Evolutionary conservation across 2,329 filamentous ascomycete genomes (phyloP), one percentile per base, ranked within the genome.

Genomic region (Calonectria fujianensis): DNA sequence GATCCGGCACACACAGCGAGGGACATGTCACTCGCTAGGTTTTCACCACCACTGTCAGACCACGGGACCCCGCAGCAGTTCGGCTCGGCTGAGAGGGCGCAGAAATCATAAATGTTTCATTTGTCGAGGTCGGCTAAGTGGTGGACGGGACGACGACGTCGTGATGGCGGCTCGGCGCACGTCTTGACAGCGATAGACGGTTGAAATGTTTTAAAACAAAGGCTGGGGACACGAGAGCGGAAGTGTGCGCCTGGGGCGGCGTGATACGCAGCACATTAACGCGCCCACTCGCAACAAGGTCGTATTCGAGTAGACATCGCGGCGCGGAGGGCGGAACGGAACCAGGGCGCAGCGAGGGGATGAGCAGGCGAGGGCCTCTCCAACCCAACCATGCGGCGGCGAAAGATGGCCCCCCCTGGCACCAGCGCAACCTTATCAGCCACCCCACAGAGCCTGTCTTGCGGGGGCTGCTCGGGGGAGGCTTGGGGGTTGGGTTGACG

Each of bases 361-460:
- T 57, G 29, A 29, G 51, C 39, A 50, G 35, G 24, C 31, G 18
- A 63, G 48, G 41, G 18, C 41, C 41, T 45, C 13, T 27, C 37
- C 61, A 51, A 72, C 64, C 52, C 69, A 54, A 31, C 39, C 52
- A 45, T 14, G 27, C 24, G 54, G 27, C 67, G 51, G 63, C 65
- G 37, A 67, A 65, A 73, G 18, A 69, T 37, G 65, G 41, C 29
- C 61, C 57, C 76, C 77, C 74, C 69, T 72, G 71, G 45, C 68
- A 70, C 75, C 74, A 72, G 54, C 74, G 54, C 51, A 78, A 78
- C 76, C 70, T 77, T 78, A 76, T 79, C 78, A 80, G 74, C 70
- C 74, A 78, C 77, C 79, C 79, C 79, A 77, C 79, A 70, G 79
- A 79, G 74, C 72, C 66, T 70, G 52, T 65, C 59, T 73, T 71